Evolutionary conservation across 2,329 filamentous ascomycete species (phyloP), one percentile per base, ranked within the genome.

Genomic region (Paraphaeosphaeria minitans): DNA sequence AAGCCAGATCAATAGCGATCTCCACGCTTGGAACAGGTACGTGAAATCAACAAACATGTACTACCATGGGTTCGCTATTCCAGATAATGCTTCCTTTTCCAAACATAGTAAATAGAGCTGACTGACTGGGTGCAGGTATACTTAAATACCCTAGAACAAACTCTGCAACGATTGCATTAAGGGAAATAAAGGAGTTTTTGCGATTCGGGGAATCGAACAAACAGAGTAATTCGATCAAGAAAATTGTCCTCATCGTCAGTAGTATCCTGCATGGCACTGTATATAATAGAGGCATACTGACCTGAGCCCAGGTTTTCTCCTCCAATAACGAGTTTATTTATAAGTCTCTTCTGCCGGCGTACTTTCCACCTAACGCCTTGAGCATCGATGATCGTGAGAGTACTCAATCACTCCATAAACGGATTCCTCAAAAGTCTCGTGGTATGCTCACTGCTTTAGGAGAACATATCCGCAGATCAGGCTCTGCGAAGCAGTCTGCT

Each of bases 131-230:
- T 13, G 22, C 21, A 58, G 56, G 50, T 10, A 43, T 53, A 37
- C 37, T 53, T 16, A 43, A 43, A 2, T 53, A 70, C 46, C 73
- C 73, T 14, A 43, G 57, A 19, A 65, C 65, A 9, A 72, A 74
- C 41, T 65, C 63, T 19, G 70, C 70, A n/a, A 59, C 69, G 0
- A 49, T 75, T 16, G 73, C 73, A 1, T 65, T 76, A 55, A 71
- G 73, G 47, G 74, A 76, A 58, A 65, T 75, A 3, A 71, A 72
- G 35, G 60, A 63, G 1, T 77, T 72, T 35, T 57, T 77, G 1
- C 70, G 75, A 45, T 31, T 31, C 29, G 4, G 9, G 29, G 29
- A 61, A 66, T 0, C 8, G 29, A 55, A 55, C 4, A 64, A 69
- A 21, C 54, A 62, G 1, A 66, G 46, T 4, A 69, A 51, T 24